Percentiles rank a stretch among this genome's conserved stretches.
phyloP scores from a whole-genome alignment of 176 grass and related monocot genomes.

The Triticum turgidum region DNA sequence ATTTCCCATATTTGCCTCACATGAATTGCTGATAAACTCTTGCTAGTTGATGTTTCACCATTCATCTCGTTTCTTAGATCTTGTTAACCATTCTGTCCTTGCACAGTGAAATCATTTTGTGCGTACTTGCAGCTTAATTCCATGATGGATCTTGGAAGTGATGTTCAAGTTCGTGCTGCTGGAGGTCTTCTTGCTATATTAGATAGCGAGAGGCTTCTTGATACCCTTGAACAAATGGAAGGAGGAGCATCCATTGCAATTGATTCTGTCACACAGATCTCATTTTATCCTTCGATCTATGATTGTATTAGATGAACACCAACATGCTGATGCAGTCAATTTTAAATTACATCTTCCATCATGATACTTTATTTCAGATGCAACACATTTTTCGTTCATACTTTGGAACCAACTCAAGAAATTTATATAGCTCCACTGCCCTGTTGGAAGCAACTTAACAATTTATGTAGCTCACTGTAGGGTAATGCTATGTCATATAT shows the following conservation, averaged over 20 bases:
- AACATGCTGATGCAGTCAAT: constrained; percentile 19
- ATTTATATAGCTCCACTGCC: background rate
- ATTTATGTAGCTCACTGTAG: constrained; percentile 8
- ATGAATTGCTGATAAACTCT: constrained; percentile 11
- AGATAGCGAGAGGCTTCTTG: constrained; percentile 91
- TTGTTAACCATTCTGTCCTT: constrained; percentile 13
- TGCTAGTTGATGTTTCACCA: background rate
- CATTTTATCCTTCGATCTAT: constrained; percentile 78
- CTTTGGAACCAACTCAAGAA: constrained; percentile 9
- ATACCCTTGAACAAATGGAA: constrained; percentile 80
- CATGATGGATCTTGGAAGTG: constrained; percentile 98
- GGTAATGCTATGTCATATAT: background rate
- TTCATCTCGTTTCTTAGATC: constrained; percentile 5
- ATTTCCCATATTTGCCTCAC: background rate
- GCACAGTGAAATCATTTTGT: background rate
- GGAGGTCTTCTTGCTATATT: constrained; percentile 96
- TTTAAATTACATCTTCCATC: constrained; percentile 15
- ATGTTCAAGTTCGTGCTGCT: constrained; percentile 94
- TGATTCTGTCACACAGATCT: constrained; percentile 83
- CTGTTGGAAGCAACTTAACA: constrained; percentile 3
- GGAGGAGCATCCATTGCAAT: constrained; percentile 80
- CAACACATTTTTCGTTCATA: background rate
- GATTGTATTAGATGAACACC: background rate
- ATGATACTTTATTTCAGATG: constrained; percentile 7
- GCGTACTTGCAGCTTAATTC: constrained; percentile 87